Base-by-base conservation (phyloP, 1,284 basidiomycete species). In the Tilletia indica region DNA sequence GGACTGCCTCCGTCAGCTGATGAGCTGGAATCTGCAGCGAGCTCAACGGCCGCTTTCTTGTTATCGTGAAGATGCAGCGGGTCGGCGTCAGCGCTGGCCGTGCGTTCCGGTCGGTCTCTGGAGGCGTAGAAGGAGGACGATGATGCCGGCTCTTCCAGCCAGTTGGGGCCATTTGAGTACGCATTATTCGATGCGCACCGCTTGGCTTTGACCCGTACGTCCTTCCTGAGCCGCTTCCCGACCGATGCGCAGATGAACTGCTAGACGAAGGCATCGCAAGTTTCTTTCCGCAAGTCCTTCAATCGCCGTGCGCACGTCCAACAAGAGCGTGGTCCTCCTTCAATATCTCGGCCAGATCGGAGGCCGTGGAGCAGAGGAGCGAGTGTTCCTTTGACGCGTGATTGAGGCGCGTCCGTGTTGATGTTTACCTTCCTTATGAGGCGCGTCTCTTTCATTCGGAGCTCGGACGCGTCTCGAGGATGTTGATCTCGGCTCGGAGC, bases 21-120 rank as follows among this genome's bases (percentile, higher is more conserved):
- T 6, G 61, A 64, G 61, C 61, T 64, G 6, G 61, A 64, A 16
- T 64, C 61, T 9, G 31, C 61, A 36, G 61, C 61, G 34, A 64
- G 36, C 16, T 34, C 38, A 21, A 64, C 36, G 34, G 36, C 36
- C 36, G 31, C 36, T 19, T 42, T 36, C 4, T 21, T 11, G 12
- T 42, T 36, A 34, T 34, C 14, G 12, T 38, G 61, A 4, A 64
- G 36, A n/a, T 38, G 12, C 12, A 64, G 31, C 36, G 61, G 61
- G 16, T 64, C 61, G 34, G 36, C n/a, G 36, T 64, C 61, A 19
- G 61, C 36, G 4, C 36, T 31, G 25, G 25, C 25, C 25, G 25
- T 31, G 25, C 25, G 25, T 31, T 31, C 25, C 25, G 25, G 25
- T 31, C 25, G 25, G 25, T 31, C 61, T n/a, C 42, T 45, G 6